Conservation (phyloP, 192 early-diverging fungal genomes). For the Jimgerdemannia lactiflua region DNA sequence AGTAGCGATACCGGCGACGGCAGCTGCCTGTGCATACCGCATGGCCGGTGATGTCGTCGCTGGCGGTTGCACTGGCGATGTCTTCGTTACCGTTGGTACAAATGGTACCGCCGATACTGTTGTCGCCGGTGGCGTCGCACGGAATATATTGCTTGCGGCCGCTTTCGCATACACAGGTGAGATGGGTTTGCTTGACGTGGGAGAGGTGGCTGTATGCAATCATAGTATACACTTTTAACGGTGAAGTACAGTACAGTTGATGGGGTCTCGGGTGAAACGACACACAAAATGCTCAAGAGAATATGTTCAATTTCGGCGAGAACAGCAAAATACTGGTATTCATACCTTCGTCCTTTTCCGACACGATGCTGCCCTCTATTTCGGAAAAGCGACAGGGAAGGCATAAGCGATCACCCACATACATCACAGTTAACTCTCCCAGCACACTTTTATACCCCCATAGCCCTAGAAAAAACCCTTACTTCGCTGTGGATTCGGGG, state of each 20-base stretch:
- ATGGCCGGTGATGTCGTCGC: neutral
- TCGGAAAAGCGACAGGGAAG: too few relatives aligned
- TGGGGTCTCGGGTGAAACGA: neutral
- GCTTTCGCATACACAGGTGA: slow-evolving; percentile 13
- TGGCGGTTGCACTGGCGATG: neutral
- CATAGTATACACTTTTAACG: neutral
- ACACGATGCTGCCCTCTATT: neutral
- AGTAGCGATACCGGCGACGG: neutral
- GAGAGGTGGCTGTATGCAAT: slow-evolving; percentile 9
- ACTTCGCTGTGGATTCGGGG: neutral
- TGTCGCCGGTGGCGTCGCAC: neutral
- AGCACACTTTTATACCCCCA: too few relatives aligned
- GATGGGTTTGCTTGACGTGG: slow-evolving; percentile 8
- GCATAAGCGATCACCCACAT: too few relatives aligned
- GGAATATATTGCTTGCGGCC: slow-evolving; percentile 1
- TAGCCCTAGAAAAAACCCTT: too few relatives aligned
- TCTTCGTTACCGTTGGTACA: neutral
- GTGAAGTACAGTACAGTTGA: neutral
- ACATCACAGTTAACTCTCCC: too few relatives aligned
- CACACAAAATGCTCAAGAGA: neutral
- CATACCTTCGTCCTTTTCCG: neutral
- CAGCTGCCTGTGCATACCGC: neutral
- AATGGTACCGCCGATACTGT: neutral
- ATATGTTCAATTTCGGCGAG: too few relatives aligned
- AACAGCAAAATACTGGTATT: neutral